Evolutionary conservation across 2,329 filamentous ascomycete genomes (phyloP), one percentile per base, ranked within the genome.

Genomic region (Colletotrichum echinochloae): DNA sequence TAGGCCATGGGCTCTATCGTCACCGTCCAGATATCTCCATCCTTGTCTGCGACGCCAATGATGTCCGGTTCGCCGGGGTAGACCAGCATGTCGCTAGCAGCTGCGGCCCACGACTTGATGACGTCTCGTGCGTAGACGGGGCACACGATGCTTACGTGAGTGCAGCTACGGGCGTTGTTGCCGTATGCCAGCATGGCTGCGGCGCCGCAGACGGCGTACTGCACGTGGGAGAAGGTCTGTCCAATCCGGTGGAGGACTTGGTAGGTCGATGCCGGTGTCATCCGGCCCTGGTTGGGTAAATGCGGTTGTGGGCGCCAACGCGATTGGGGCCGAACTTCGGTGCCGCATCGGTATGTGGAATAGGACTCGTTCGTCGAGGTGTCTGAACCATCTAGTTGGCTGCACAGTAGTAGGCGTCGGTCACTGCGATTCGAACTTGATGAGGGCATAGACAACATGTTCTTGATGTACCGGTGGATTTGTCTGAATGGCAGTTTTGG

Each of bases 201-300:
- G 28, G 80, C 78, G 28, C 86, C 86, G 73, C 78, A 81, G 51
- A 88, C 79, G 14, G 82, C 82, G 74, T 86, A 87, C 26, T 79
- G 81, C 1, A 85, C 79, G 74, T 85, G 82, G 23, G 75, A 73
- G 26, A 88, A 79, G 5, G 79, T 76, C 0, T 60, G 57, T 66
- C 83, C 79, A 51, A 88, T 74, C n/a, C 52, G 61, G 33, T 69
- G 41, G 72, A 86, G 80, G 35, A 86, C 74, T 56, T 82, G 78
- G 16, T 65, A 69, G 11, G 86, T 77, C 55, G 76, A 76, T n/a
- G 69, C 66, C 1, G 60, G 73, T 41, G 65, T 74, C 73, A 83
- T 80, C n/a, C 44, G 37, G 39, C 14, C 26, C 1, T 37, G 44
- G 28, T 3, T 12, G 11, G 33, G n/a, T 3, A 28, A 18, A 5